Conservation (phyloP, 2,329 filamentous ascomycete species). For the Microcyclosporella mali region DNA sequence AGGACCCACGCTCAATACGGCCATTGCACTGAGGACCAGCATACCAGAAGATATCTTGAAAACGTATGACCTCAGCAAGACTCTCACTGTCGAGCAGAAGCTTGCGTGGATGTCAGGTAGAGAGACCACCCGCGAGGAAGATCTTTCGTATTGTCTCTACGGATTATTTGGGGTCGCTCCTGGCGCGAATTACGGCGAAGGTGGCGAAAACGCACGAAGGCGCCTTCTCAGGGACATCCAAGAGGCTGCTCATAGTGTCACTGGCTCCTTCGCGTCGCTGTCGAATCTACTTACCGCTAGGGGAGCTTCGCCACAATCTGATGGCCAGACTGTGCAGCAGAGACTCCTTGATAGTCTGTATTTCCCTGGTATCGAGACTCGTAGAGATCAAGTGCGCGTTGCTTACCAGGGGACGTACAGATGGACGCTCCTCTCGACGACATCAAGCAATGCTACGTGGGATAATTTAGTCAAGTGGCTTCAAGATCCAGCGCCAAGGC, state of each 20-base stretch:
- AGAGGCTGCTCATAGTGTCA: no score
- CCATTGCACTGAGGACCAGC: slow-evolving; percentile 6
- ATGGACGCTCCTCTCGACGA: slow-evolving; percentile 3
- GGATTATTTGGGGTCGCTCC: slow-evolving; percentile 12
- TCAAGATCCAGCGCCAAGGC: neutral
- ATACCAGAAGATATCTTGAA: slow-evolving; percentile 9
- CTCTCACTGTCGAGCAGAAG: slow-evolving; percentile 2
- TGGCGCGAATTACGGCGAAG: neutral
- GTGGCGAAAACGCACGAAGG: neutral
- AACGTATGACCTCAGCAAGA: slow-evolving; percentile 3
- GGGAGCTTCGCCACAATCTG: no score
- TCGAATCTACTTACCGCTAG: no score
- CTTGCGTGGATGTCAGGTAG: slow-evolving; percentile 11
- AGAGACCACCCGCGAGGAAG: slow-evolving; percentile 9
- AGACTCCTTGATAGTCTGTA: slow-evolving; percentile 1
- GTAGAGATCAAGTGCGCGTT: neutral
- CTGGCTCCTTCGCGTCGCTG: no score
- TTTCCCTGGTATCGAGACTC: slow-evolving; percentile 2
- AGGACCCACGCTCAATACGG: no score
- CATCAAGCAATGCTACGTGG: neutral
- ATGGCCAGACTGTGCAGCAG: no score
- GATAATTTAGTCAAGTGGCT: slow-evolving; percentile 4
- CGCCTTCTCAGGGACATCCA: neutral
- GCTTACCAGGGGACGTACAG: slow-evolving; percentile 3
- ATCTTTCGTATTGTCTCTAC: slow-evolving; percentile 13